A percentile compares a stretch with the other conserved stretches of the same genome.
Evolutionary conservation across 2,329 filamentous ascomycete species (phyloP).

Genomic region (Sclerotinia minor): DNA sequence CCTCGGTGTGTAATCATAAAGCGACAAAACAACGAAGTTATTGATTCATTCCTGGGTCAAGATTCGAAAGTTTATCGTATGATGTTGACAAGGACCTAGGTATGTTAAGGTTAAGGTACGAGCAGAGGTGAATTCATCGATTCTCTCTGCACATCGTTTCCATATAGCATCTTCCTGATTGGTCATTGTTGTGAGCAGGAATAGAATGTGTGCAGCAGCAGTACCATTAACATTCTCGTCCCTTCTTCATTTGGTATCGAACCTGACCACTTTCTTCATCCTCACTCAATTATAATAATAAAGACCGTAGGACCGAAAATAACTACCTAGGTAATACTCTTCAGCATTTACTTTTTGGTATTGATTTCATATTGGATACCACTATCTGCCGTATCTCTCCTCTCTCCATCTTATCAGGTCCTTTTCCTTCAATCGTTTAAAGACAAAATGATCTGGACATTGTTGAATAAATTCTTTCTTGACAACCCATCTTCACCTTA

Average conservation of each 20-base stretch:
- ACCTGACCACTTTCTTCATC: neutral
- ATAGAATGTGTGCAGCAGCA: neutral
- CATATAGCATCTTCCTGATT: neutral
- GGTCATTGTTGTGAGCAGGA: neutral
- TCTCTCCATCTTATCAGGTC: too few species aligned
- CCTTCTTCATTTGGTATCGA: conserved; percentile 3
- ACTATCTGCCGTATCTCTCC: neutral
- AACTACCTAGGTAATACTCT: neutral
- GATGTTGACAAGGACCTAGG: neutral
- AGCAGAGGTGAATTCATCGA: neutral
- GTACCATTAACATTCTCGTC: neutral
- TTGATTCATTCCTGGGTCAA: neutral
- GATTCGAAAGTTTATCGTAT: neutral
- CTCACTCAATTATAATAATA: neutral
- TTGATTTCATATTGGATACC: neutral
- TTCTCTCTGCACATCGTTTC: neutral
- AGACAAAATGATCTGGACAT: too few species aligned
- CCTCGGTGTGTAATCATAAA: neutral
- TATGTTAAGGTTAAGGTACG: neutral
- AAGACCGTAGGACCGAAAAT: neutral
- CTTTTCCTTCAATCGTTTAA: neutral
- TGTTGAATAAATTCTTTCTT: neutral
- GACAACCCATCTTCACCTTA: neutral
- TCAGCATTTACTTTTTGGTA: neutral
- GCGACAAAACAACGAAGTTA: neutral